phyloP scores from a whole-genome alignment of 495 filamentous ascomycete genomes.

The Physcia stellaris region DNA sequence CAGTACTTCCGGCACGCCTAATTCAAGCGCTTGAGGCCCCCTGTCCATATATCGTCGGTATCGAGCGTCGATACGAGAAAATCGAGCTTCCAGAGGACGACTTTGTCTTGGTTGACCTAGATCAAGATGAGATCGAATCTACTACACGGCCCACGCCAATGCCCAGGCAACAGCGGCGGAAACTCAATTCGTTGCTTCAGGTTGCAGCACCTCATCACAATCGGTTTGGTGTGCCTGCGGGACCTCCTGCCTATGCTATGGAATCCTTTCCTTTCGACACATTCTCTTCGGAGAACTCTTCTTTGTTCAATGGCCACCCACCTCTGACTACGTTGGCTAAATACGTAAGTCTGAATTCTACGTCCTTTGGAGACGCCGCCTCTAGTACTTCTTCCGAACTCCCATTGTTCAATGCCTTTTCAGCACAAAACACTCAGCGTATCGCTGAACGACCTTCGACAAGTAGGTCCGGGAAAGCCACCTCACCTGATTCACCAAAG shows the following conservation, averaged over 20 bases:
- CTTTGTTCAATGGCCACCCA: conserved; percentile 59
- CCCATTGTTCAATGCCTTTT: conserved; percentile 82
- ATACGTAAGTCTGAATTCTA: conserved; percentile 77
- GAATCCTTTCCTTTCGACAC: conserved; percentile 84
- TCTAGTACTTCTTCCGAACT: conserved; percentile 40
- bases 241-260: conserved; percentile 85
- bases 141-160: conserved; percentile 58
- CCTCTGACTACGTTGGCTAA: conserved; percentile 60
- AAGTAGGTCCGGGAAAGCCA: conserved; percentile 54
- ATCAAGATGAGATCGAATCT: conserved; percentile 76
- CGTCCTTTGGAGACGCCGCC: conserved; percentile 55
- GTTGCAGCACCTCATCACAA: conserved; percentile 81
- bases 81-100: conserved; percentile 92
- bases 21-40: conserved; percentile 86
- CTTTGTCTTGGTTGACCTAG: conserved; percentile 87
- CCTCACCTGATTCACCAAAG: conserved; percentile 67
- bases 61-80: conserved; percentile 86
- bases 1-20: conserved; percentile 74
- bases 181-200: conserved; percentile 78
- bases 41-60: conserved; percentile 92
- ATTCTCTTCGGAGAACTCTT: conserved; percentile 73
- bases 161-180: conserved; percentile 79
- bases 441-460: conserved; percentile 72
- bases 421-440: no score
- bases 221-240: conserved; percentile 70